Percentiles rank a stretch among this genome's conserved stretches.
Conservation (phyloP, 1,139 yeast species). For the Suhomyces guaymorum region DNA sequence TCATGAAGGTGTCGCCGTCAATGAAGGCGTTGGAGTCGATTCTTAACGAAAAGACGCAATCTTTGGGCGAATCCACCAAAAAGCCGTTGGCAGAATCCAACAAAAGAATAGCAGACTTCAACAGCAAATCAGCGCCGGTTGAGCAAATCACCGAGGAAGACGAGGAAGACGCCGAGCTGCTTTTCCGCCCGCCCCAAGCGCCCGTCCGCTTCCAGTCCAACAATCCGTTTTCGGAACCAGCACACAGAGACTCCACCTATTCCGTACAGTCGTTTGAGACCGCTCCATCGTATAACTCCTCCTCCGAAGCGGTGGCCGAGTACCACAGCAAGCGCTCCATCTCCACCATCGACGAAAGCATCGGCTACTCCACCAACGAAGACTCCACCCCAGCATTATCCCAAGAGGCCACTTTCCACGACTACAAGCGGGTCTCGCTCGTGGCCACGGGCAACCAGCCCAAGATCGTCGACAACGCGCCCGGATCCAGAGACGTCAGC, state of each 20-base stretch:
- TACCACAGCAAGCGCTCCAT: constrained; percentile 15
- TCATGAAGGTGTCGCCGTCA: constrained; percentile 56
- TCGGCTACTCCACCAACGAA: constrained; percentile 23
- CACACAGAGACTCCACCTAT: constrained; percentile 19
- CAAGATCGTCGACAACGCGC: constrained; percentile 9
- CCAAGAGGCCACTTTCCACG: constrained; percentile 28
- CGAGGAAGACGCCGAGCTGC: constrained; percentile 17
- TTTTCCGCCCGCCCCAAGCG: constrained; percentile 1
- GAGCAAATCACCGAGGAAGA: constrained; percentile 26
- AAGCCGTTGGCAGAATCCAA: too few relatives aligned
- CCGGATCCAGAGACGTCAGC: constrained; percentile 11
- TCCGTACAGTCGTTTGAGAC: constrained; percentile 36
- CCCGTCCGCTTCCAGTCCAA: constrained; percentile 6
- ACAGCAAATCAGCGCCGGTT: too few relatives aligned
- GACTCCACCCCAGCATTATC: constrained; percentile 29
- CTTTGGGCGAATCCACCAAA: too few relatives aligned
- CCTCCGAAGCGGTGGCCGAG: constrained; percentile 5
- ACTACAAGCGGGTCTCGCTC: constrained; percentile 10
- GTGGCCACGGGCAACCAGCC: constrained; percentile 4
- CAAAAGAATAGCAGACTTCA: too few relatives aligned
- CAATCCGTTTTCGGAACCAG: constrained; percentile 6
- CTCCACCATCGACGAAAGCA: constrained; percentile 21
- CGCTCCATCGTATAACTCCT: constrained; percentile 21
- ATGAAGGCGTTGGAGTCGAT: constrained; percentile 54
- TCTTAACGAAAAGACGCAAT: constrained; percentile 34